These are phyloP conservation scores for Epichloe sp. DNA, from an alignment of 2,329 filamentous ascomycete genomes.

Conservation along the genomic window DNA sequence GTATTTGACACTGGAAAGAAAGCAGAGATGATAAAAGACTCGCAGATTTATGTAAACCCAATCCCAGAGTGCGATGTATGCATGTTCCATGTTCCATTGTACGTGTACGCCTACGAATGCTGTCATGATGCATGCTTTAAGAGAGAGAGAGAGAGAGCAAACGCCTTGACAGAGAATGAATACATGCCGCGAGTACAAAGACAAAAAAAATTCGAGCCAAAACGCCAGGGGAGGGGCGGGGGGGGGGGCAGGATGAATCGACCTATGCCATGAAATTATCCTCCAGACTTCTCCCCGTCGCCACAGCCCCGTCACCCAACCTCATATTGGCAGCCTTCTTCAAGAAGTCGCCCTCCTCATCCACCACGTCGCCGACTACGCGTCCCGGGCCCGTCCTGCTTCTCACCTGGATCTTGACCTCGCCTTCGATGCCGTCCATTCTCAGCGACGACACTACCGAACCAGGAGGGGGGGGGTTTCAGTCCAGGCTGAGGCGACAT, in stretches of 20 bases:
- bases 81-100: too few species aligned
- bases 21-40: too few species aligned
- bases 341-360: constrained; percentile 21
- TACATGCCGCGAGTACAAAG: background rate
- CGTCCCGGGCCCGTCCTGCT: constrained; percentile 14
- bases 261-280: constrained; percentile 32
- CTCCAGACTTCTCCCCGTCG: constrained; percentile 20
- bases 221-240: background rate
- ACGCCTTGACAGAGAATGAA: background rate
- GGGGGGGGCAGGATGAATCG: background rate
- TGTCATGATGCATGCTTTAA: background rate
- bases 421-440: constrained; percentile 42
- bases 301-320: constrained; percentile 14
- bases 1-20: too few species aligned
- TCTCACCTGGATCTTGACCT: constrained; percentile 42
- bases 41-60: too few species aligned
- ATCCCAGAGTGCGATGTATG: too few species aligned
- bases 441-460: constrained; percentile 31
- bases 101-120: too few species aligned
- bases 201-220: background rate
- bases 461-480: constrained; percentile 19
- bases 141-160: background rate
- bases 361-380: background rate
- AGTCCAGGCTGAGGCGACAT: constrained; percentile 27
- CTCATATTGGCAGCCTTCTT: constrained; percentile 30